A percentile compares a stretch with the other conserved stretches of the same genome.
Evolutionary conservation across 169 alveolate genomes (phyloP).

Genomic region (Cytauxzoon felis): DNA sequence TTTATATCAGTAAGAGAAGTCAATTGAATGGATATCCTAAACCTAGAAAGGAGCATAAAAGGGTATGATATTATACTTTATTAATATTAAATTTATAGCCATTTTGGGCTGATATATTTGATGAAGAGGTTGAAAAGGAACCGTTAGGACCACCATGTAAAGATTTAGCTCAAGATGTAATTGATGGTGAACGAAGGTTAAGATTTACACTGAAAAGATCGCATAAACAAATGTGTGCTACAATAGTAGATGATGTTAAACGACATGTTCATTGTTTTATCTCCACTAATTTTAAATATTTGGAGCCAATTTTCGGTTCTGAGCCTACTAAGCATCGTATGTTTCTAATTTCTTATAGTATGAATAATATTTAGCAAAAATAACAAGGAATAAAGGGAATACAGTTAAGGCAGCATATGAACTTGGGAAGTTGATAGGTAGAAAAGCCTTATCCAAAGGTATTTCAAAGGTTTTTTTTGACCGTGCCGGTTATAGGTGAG

Average conservation of each 20-base stretch:
- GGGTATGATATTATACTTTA: constrained; percentile 4
- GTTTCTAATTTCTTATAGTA: background rate
- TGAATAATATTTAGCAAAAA: constrained; percentile 19
- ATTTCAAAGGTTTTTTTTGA: constrained; percentile 66
- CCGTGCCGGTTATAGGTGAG: constrained; percentile 63
- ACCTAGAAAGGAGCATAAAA: constrained; percentile 31
- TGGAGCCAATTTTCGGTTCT: constrained; percentile 60
- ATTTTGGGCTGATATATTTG: constrained; percentile 40
- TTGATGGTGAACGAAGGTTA: constrained; percentile 64
- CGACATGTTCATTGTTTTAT: constrained; percentile 58
- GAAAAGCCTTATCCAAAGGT: constrained; percentile 66
- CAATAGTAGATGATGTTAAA: constrained; percentile 67
- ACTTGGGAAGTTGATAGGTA: constrained; percentile 67
- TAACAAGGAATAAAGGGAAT: constrained; percentile 65
- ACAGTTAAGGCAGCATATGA: constrained; percentile 71
- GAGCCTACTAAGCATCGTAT: constrained; percentile 62
- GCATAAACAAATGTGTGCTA: constrained; percentile 66
- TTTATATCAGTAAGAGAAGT: constrained; percentile 14
- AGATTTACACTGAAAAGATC: constrained; percentile 63
- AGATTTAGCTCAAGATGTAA: constrained; percentile 60
- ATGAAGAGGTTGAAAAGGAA: constrained; percentile 55
- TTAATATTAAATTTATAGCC: constrained; percentile 21
- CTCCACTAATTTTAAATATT: constrained; percentile 54
- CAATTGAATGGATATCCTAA: constrained; percentile 30
- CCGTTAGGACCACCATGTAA: constrained; percentile 27